Conservation (phyloP, 129 eudicot species). For the Erigeron canadensis region DNA sequence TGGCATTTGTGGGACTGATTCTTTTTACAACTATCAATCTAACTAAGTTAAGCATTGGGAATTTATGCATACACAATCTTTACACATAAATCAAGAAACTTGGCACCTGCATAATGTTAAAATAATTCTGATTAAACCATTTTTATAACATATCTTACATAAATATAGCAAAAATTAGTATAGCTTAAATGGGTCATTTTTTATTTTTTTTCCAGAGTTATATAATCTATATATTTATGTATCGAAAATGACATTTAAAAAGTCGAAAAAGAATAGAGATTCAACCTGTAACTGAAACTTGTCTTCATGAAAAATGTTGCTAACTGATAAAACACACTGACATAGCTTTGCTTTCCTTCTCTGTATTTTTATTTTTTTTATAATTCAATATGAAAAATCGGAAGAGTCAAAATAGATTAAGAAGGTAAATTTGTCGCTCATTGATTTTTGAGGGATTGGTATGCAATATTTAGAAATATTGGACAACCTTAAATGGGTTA, state of each 20-base stretch:
- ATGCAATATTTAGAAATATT: too few species aligned
- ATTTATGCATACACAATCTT: not conserved
- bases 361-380: not conserved
- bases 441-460: too few species aligned
- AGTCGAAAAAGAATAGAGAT: not conserved
- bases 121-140: constrained; percentile 1
- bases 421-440: too few species aligned
- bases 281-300: constrained; percentile 1
- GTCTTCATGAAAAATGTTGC: not conserved
- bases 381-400: too few species aligned
- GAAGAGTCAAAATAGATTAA: too few species aligned
- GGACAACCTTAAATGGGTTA: too few species aligned
- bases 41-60: constrained; percentile 33
- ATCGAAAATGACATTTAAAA: not conserved
- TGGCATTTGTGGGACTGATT: not conserved
- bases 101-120: constrained; percentile 7
- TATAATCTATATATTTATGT: not conserved
- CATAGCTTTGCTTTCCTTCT: not conserved
- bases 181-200: not conserved
- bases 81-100: constrained; percentile 2
- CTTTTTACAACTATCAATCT: constrained; percentile 28
- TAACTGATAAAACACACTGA: constrained; percentile 2
- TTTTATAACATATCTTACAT: not conserved
- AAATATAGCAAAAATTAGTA: not conserved
- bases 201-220: too few species aligned